A percentile compares a stretch with the other conserved stretches of the same genome.
Evolutionary conservation across 805 yeast genomes (phyloP).

Genomic region (Candida khao-thaluensis): DNA sequence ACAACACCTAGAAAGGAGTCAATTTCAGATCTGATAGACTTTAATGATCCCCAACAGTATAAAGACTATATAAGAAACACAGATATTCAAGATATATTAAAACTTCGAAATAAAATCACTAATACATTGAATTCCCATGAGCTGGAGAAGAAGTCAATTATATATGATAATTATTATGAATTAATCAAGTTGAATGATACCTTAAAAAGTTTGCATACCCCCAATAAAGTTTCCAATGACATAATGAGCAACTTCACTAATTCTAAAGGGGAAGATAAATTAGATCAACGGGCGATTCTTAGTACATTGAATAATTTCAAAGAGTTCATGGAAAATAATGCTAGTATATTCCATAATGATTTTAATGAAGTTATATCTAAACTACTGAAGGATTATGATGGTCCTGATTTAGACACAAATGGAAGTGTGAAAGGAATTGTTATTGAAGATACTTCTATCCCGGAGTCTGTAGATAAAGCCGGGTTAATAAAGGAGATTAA

Average conservation of each 20-base stretch:
- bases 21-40: constrained; percentile 3
- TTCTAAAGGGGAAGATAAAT: background rate
- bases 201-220: constrained; percentile 27
- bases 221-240: constrained; percentile 5
- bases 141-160: constrained; percentile 64
- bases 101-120: constrained; percentile 35
- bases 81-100: constrained; percentile 30
- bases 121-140: constrained; percentile 51
- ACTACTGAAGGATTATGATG: constrained; percentile 14
- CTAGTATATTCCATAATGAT: constrained; percentile 18
- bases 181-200: constrained; percentile 65
- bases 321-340: constrained; percentile 21
- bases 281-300: constrained; percentile 21
- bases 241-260: constrained; percentile 11
- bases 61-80: constrained; percentile 21
- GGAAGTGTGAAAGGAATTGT: constrained; percentile 19
- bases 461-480: constrained; percentile 13
- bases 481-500: constrained; percentile 11
- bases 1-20: background rate
- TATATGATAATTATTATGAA: constrained; percentile 75
- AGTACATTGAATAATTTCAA: constrained; percentile 23
- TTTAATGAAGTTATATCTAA: constrained; percentile 21
- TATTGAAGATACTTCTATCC: constrained; percentile 5
- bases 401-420: constrained; percentile 15
- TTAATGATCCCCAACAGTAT: constrained; percentile 21